Conservation (phyloP, 345 rosid species). For the Cochlearia excelsa region DNA sequence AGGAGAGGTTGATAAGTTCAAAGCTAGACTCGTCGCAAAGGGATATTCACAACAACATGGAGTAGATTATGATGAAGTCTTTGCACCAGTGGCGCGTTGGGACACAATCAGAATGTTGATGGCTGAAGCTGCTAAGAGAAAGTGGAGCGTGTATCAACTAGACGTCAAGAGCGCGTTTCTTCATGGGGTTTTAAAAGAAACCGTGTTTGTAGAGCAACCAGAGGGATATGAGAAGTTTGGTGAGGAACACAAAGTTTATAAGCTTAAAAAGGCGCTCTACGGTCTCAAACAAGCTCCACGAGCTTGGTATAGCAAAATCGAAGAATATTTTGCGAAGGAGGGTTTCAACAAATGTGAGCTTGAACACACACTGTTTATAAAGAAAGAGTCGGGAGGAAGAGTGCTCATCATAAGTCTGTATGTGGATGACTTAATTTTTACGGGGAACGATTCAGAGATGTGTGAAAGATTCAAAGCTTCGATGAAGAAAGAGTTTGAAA, state of each 20-base stretch:
- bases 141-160: not conserved
- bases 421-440: constrained; percentile 1
- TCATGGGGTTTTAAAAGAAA: not conserved
- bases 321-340: not conserved
- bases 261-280: not conserved
- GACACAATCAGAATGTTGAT: not conserved
- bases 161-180: not conserved
- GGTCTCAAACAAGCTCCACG: not conserved
- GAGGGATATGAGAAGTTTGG: not conserved
- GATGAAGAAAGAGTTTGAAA: not conserved
- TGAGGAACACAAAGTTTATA: constrained; percentile 2
- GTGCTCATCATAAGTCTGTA: not conserved
- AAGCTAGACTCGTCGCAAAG: not conserved
- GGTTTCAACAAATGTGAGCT: not conserved
- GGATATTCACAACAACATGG: not conserved
- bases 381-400: not conserved
- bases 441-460: not conserved
- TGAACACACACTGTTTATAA: not conserved
- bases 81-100: not conserved
- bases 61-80: not conserved
- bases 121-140: not conserved
- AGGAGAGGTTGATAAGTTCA: not conserved
- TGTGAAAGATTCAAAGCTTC: not conserved
- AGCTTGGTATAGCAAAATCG: not conserved
- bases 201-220: not conserved